Conservation (phyloP, 1,284 basidiomycete genomes). For the Heterobasidion occidentale region DNA sequence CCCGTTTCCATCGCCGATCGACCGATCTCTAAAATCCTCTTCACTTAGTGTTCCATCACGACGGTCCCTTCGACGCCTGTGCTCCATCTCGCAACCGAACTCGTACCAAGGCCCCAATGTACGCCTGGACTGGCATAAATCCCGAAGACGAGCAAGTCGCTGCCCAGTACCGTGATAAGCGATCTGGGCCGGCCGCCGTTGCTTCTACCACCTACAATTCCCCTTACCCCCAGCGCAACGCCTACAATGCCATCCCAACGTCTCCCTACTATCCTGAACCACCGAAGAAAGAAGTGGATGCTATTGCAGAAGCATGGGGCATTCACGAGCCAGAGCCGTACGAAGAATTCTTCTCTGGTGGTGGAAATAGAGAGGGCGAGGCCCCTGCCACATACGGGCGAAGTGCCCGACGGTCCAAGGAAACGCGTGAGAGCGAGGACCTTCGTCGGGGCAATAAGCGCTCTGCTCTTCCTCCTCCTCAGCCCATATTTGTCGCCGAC, state of each 20-base stretch:
- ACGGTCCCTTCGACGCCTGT: constrained; percentile 83
- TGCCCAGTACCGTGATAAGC: constrained; percentile 22
- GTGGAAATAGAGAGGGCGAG: constrained; percentile 37
- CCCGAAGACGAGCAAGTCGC: constrained; percentile 30
- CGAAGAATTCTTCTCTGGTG: constrained; percentile 79
- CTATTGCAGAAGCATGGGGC: constrained; percentile 81
- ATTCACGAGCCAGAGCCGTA: constrained; percentile 83
- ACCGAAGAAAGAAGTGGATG: constrained; percentile 73
- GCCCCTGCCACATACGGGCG: constrained; percentile 40
- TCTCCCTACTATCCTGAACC: constrained; percentile 39
- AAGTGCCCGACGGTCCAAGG: constrained; percentile 15
- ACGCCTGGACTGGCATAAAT: constrained; percentile 56
- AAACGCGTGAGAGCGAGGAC: constrained; percentile 5
- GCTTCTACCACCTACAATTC: constrained; percentile 27
- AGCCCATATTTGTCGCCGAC: constrained; percentile 67
- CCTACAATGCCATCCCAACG: constrained; percentile 20
- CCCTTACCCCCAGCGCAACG: constrained; percentile 46
- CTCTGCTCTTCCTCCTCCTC: constrained; percentile 61
- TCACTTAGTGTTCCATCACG: constrained; percentile 74
- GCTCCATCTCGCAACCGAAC: constrained; percentile 80
- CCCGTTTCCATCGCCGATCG: constrained; percentile 21
- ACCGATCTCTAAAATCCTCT: constrained; percentile 5
- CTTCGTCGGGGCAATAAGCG: constrained; percentile 24
- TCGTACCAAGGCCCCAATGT: constrained; percentile 70
- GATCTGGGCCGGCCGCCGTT: constrained; percentile 8